Evolutionary conservation across 2,329 filamentous ascomycete genomes (phyloP).

Genomic region (Daldinia sp.): DNA sequence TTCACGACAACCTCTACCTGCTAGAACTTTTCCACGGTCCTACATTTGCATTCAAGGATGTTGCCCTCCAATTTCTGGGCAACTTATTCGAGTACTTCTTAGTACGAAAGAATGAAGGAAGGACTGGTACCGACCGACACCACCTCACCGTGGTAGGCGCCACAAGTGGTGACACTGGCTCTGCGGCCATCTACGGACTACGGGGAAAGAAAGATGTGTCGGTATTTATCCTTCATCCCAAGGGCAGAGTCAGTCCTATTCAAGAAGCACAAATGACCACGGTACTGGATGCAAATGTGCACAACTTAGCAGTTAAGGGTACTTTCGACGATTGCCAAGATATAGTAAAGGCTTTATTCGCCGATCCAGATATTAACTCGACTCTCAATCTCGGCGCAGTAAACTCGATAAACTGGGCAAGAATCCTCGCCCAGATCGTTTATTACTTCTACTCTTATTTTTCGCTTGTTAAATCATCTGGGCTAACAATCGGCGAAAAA

Average conservation of each 20-base stretch:
- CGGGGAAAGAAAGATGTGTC: constrained; percentile 97
- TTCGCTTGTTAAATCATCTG: constrained; percentile 72
- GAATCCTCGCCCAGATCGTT: constrained; percentile 95
- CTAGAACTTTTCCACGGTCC: constrained; percentile 97
- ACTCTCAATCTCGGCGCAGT: constrained; percentile 89
- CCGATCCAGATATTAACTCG: constrained; percentile 84
- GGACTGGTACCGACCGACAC: constrained; percentile 75
- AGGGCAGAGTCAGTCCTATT: constrained; percentile 89
- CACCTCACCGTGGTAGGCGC: constrained; percentile 89
- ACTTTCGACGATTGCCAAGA: constrained; percentile 99
- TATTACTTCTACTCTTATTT: constrained; percentile 99
- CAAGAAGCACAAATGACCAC: constrained; percentile 99
- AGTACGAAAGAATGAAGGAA: constrained; percentile 77
- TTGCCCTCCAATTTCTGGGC: constrained; percentile 93
- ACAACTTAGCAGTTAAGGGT: constrained; percentile 89
- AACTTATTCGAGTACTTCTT: constrained; percentile 95
- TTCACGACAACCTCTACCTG: constrained; percentile 83
- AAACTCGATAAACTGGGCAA: constrained; percentile 96
- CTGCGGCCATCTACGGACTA: constrained; percentile 94
- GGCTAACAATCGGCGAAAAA: constrained; percentile 73
- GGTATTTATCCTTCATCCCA: constrained; percentile 93
- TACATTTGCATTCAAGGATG: constrained; percentile 96
- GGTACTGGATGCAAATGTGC: constrained; percentile 88
- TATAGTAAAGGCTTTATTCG: constrained; percentile 93
- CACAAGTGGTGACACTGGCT: constrained; percentile 90